Evolutionary conservation across 768 basidiomycete genomes (phyloP).

Genomic region (Suillus hirtellus): DNA sequence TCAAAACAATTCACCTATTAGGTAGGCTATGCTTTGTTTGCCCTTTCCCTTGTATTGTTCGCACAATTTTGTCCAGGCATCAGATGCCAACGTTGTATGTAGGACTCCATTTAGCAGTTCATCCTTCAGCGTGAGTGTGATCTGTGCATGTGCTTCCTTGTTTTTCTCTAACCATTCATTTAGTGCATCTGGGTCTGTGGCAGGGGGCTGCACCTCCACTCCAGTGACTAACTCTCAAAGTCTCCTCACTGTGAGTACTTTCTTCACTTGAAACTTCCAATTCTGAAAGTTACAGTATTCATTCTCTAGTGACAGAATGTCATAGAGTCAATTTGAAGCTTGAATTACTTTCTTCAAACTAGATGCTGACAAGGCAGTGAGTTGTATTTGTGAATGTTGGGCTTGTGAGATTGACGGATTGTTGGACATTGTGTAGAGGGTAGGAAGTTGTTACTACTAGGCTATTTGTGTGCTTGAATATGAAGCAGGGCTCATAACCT

Average conservation of each 20-base stretch:
- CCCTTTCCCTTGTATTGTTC: slow-evolving; percentile 23
- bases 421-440: background rate
- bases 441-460: no score
- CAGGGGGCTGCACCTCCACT: background rate
- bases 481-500: no score
- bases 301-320: slow-evolving; percentile 14
- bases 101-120: slow-evolving; percentile 21
- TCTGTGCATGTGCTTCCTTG: slow-evolving; percentile 19
- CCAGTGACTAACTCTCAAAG: slow-evolving; percentile 12
- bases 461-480: no score
- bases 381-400: background rate
- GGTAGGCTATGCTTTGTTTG: slow-evolving; percentile 7
- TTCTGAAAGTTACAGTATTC: slow-evolving; percentile 17
- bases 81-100: background rate
- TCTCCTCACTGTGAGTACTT: slow-evolving; percentile 19
- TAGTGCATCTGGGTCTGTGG: background rate
- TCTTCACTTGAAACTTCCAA: slow-evolving; percentile 16
- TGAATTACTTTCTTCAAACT: background rate
- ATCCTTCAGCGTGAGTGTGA: slow-evolving; percentile 24
- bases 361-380: background rate
- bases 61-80: slow-evolving; percentile 15
- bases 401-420: background rate
- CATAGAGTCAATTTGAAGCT: slow-evolving; percentile 7
- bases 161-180: slow-evolving; percentile 10
- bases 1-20: background rate